Percentiles rank a stretch among this genome's conserved stretches.
Evolutionary conservation across 2,329 filamentous ascomycete genomes (phyloP).

Genomic region (Trichophyton simii): DNA sequence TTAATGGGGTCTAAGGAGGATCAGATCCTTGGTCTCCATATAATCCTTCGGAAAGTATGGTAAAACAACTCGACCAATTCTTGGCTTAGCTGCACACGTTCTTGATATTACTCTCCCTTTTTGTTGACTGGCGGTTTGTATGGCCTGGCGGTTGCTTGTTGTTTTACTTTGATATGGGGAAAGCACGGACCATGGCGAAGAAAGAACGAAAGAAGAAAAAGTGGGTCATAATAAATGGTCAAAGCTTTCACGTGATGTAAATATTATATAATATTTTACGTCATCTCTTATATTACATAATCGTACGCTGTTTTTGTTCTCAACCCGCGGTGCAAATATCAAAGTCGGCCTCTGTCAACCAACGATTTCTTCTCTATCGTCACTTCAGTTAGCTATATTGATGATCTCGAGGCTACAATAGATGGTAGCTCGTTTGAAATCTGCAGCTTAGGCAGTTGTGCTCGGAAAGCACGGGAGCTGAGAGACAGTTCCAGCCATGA

Average conservation of each 20-base stretch:
- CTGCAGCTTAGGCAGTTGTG: neutral
- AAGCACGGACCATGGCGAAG: neutral
- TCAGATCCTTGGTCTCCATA: too few relatives aligned
- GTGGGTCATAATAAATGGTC: neutral
- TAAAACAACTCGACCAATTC: too few relatives aligned
- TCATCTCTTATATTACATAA: neutral
- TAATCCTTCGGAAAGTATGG: too few relatives aligned
- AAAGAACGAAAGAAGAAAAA: neutral
- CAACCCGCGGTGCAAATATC: neutral
- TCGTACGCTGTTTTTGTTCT: neutral
- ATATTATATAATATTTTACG: neutral
- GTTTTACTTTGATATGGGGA: neutral
- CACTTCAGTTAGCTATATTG: neutral
- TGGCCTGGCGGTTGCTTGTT: too few relatives aligned
- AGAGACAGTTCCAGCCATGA: slow-evolving; percentile 19
- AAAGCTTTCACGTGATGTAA: neutral
- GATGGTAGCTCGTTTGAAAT: neutral
- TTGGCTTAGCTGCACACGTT: too few relatives aligned
- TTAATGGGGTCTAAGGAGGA: too few relatives aligned
- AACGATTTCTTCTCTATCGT: neutral
- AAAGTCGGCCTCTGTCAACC: neutral
- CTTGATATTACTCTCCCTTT: too few relatives aligned
- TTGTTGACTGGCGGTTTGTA: too few relatives aligned
- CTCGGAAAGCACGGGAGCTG: neutral
- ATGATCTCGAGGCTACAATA: neutral